A percentile compares a stretch with the other conserved stretches of the same genome.
Evolutionary conservation across 2,329 filamentous ascomycete genomes (phyloP).

Genomic region (Falciphora oryzae): DNA sequence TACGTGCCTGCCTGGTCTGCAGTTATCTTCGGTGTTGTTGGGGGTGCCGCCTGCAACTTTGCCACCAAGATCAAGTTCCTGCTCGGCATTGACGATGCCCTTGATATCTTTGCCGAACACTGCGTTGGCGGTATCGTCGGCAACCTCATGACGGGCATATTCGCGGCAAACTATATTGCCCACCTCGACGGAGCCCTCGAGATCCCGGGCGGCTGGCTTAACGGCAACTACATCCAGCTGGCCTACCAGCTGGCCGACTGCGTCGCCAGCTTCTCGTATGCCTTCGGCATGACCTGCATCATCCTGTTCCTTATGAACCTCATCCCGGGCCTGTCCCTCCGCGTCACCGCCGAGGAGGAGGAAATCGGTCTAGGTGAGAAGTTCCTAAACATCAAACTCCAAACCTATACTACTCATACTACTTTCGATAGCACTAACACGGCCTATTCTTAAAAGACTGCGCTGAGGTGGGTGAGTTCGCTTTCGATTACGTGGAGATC

Average conservation of each 20-base stretch:
- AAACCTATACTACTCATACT: no score
- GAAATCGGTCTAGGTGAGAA: slow-evolving; percentile 65
- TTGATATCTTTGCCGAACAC: slow-evolving; percentile 90
- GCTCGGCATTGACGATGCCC: slow-evolving; percentile 75
- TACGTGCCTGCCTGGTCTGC: slow-evolving; percentile 59
- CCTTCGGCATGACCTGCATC: slow-evolving; percentile 61
- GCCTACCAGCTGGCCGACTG: slow-evolving; percentile 67
- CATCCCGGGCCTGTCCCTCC: slow-evolving; percentile 63
- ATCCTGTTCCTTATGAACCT: slow-evolving; percentile 68
- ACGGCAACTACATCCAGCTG: slow-evolving; percentile 64
- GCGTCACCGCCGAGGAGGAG: slow-evolving; percentile 61
- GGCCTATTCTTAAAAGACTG: no score
- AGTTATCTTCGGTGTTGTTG: slow-evolving; percentile 52
- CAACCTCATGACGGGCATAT: slow-evolving; percentile 71
- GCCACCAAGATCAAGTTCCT: slow-evolving; percentile 74
- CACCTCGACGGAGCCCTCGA: slow-evolving; percentile 61
- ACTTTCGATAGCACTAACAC: no score
- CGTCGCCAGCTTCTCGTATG: slow-evolving; percentile 57
- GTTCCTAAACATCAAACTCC: no score
- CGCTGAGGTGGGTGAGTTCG: slow-evolving; percentile 83
- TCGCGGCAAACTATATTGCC: slow-evolving; percentile 70
- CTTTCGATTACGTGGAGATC: slow-evolving; percentile 76
- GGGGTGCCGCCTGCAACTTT: slow-evolving; percentile 71
- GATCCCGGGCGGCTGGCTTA: slow-evolving; percentile 61
- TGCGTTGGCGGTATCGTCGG: slow-evolving; percentile 77